Evolutionary conservation across 1,139 yeast species (phyloP), one percentile per base, ranked within the genome.

Genomic region (Arxiozyma slooffiae): DNA sequence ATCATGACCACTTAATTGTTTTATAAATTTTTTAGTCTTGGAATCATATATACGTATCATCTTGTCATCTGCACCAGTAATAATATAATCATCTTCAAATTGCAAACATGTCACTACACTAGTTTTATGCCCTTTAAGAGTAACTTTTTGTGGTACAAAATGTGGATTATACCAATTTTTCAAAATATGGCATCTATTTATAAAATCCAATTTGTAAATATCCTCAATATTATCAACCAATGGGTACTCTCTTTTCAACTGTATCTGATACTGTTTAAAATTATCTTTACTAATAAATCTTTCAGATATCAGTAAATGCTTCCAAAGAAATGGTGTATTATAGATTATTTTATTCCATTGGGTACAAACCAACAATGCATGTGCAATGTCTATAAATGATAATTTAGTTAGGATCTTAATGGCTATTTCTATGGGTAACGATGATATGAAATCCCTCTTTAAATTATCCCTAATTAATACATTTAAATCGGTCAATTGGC

Each of bases 101-200:
- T 90, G 97, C 54, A 92, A 73, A 62, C 97, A 94, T 0, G 99
- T 92, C 2, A 94, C 95, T 11, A 90, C 95, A 59, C 84, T 84
- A 34, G 80, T 75, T 44, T 89, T 88, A 59, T 82, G 86, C 17
- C 94, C 94, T 14, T 78, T 76, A 18, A 87, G 78, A 41, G 88
- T 79, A 23, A 83, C 78, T 54, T 85, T 77, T 51, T 75, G 76
- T 1, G 97, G 97, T 48, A 71, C 74, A 60, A 78, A 85, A 26
- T 69, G 70, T 1, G 94, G 86, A 59, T 84, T 78, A 79, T 82
- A 84, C 98, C 98, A 92, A 63, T 94, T 78, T 49, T 76, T 72
- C 51, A 81, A 75, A 41, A 87, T 79, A n/a, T 79, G 71, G 47
- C 74, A 71, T 52, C 92, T 77, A 58, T 86, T 67, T 26, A 70